These are phyloP conservation scores for Forsythia suspensa DNA, from an alignment of 257 asterid genomes.

Conservation along the genomic window DNA sequence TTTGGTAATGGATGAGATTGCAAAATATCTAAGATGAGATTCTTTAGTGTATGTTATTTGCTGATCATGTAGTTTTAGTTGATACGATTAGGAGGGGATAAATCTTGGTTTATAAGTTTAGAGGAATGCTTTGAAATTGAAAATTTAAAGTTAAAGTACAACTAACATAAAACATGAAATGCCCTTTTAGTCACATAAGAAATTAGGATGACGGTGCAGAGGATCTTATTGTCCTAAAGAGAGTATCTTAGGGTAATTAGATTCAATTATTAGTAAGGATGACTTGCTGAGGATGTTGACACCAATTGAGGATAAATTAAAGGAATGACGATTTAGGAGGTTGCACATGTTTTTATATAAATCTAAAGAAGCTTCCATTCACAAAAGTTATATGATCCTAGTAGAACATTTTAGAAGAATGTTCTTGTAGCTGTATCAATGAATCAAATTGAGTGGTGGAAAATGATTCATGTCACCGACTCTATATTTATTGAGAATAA, in stretches of 20 bases:
- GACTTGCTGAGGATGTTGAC: not conserved
- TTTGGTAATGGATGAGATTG: not conserved
- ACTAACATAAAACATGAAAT: not conserved
- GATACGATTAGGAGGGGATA: not conserved
- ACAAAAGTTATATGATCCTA: not conserved
- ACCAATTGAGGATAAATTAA: not conserved
- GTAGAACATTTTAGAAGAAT: not conserved
- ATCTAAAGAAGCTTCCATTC: not conserved
- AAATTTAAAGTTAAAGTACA: not conserved
- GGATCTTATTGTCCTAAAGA: not conserved
- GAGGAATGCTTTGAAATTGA: not conserved
- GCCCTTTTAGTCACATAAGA: not conserved
- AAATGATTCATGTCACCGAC: not conserved
- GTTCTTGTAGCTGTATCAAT: not conserved
- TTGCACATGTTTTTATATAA: not conserved
- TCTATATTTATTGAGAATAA: not conserved
- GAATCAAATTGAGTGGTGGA: not conserved
- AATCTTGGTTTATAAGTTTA: not conserved
- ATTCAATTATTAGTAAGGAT: not conserved
- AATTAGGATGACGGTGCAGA: not conserved
- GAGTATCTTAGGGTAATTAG: not conserved
- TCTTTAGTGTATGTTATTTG: not conserved
- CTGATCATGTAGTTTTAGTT: not conserved
- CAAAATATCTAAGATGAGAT: not conserved
- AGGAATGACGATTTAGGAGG: not conserved